Percentiles rank a stretch among this genome's conserved stretches.
Evolutionary conservation across 495 filamentous ascomycete genomes (phyloP).

Genomic region (Aspergillus homomorphus): DNA sequence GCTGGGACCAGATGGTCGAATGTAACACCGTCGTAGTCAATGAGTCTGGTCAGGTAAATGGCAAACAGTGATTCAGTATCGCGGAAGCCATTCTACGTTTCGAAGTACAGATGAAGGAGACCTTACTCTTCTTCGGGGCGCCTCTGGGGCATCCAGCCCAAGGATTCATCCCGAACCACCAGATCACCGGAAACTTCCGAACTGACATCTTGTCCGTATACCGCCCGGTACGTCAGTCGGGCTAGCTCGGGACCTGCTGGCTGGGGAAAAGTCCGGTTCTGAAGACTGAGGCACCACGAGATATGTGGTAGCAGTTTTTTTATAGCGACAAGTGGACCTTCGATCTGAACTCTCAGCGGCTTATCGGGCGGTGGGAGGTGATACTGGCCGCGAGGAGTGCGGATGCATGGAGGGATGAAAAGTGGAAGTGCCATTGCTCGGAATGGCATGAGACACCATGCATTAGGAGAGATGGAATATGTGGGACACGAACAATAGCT

Average conservation of each 20-base stretch:
- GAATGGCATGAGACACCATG: too few relatives aligned
- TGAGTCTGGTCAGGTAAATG: conserved; percentile 17
- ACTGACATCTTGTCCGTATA: conserved; percentile 25
- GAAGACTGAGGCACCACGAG: conserved; percentile 23
- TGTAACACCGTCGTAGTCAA: conserved; percentile 41
- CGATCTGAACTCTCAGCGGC: conserved; percentile 31
- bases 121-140: too few relatives aligned
- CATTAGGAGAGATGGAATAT: too few relatives aligned
- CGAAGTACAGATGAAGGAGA: too few relatives aligned
- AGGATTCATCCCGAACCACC: conserved; percentile 31
- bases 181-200: conserved; percentile 27
- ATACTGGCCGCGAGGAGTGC: conserved; percentile 18
- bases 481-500: too few relatives aligned
- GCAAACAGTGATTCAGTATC: too few relatives aligned
- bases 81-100: too few relatives aligned
- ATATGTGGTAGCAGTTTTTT: conserved; percentile 26
- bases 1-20: conserved; percentile 40
- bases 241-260: conserved; percentile 28
- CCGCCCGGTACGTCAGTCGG: conserved; percentile 22
- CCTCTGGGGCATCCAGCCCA: conserved; percentile 25
- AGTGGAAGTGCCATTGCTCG: conserved; percentile 24
- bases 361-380: conserved; percentile 21
- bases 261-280: conserved; percentile 23
- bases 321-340: conserved; percentile 28
- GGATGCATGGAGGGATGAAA: conserved; percentile 21